phyloP scores from a whole-genome alignment of 352 stramenopile species.

The Pythium periplocum region DNA sequence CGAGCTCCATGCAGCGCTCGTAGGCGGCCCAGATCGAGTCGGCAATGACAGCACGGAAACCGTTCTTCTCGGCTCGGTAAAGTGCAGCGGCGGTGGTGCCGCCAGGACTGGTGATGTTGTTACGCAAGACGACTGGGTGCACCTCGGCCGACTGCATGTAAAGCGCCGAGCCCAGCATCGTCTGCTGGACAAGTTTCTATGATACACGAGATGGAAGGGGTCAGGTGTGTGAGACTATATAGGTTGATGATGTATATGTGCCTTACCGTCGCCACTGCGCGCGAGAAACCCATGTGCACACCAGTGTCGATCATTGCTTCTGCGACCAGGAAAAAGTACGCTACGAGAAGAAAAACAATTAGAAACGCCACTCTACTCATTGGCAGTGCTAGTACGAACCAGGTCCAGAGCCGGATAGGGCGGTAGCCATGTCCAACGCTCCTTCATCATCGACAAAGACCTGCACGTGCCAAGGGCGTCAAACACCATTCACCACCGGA shows the following conservation, averaged over 20 bases:
- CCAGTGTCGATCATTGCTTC: slow-evolving; percentile 95
- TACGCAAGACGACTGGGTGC: slow-evolving; percentile 90
- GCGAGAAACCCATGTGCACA: slow-evolving; percentile 94
- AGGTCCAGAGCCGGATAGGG: slow-evolving; percentile 90
- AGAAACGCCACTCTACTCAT: slow-evolving; percentile 1
- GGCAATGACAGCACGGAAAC: slow-evolving; percentile 90
- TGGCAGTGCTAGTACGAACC: slow-evolving; percentile 16
- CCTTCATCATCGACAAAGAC: slow-evolving; percentile 94
- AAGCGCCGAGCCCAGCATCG: slow-evolving; percentile 89
- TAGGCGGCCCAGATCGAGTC: slow-evolving; percentile 97
- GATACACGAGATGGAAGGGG: slow-evolving; percentile 3
- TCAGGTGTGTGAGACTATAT: too few relatives aligned
- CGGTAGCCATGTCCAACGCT: slow-evolving; percentile 94
- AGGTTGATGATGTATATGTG: too few relatives aligned
- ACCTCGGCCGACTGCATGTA: slow-evolving; percentile 91
- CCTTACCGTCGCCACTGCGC: slow-evolving; percentile 83
- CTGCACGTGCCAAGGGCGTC: slow-evolving; percentile 11
- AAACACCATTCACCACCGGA: not conserved
- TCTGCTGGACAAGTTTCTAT: slow-evolving; percentile 92
- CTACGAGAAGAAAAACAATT: slow-evolving; percentile 18
- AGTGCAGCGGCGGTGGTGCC: slow-evolving; percentile 93
- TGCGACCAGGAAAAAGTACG: slow-evolving; percentile 95
- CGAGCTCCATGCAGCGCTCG: slow-evolving; percentile 91
- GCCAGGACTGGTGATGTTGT: slow-evolving; percentile 92
- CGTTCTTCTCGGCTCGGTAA: slow-evolving; percentile 95